Evolutionary conservation across 2,329 filamentous ascomycete genomes (phyloP).

Genomic region (Colletotrichum eleusines): DNA sequence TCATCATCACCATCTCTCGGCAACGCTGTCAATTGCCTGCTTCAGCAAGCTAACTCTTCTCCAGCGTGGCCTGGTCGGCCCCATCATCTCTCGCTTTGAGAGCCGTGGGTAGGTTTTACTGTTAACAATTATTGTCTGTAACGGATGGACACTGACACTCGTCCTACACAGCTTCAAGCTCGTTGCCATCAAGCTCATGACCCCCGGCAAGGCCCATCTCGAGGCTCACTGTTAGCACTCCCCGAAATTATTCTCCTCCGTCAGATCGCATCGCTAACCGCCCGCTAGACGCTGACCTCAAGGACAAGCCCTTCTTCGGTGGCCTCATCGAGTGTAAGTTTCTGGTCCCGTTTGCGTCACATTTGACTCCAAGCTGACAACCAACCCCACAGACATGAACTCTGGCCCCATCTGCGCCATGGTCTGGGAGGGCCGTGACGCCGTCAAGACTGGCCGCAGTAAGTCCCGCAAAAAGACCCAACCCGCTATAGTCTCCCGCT

Average conservation of each 20-base stretch:
- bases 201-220: constrained; percentile 92
- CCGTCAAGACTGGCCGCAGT: constrained; percentile 97
- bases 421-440: constrained; percentile 99
- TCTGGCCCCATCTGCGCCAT: constrained; percentile 98
- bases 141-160: constrained; percentile 17
- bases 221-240: constrained; percentile 87
- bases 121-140: background rate
- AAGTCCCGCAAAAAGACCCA: constrained; percentile 54
- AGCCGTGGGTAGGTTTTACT: constrained; percentile 78
- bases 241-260: background rate
- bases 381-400: constrained; percentile 80
- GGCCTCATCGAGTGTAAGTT: constrained; percentile 88
- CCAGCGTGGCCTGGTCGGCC: constrained; percentile 95
- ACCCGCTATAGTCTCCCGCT: constrained; percentile 16
- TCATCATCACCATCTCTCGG: too few species aligned
- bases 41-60: constrained; percentile 27
- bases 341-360: background rate
- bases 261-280: constrained; percentile 47
- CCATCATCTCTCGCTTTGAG: constrained; percentile 99
- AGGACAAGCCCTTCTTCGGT: constrained; percentile 95
- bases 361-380: constrained; percentile 37
- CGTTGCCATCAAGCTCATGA: constrained; percentile 94
- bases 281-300: constrained; percentile 81
- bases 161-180: constrained; percentile 88
- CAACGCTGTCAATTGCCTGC: constrained; percentile 27